Conservation (phyloP, 768 basidiomycete species). For the Lyophyllum decastes region DNA sequence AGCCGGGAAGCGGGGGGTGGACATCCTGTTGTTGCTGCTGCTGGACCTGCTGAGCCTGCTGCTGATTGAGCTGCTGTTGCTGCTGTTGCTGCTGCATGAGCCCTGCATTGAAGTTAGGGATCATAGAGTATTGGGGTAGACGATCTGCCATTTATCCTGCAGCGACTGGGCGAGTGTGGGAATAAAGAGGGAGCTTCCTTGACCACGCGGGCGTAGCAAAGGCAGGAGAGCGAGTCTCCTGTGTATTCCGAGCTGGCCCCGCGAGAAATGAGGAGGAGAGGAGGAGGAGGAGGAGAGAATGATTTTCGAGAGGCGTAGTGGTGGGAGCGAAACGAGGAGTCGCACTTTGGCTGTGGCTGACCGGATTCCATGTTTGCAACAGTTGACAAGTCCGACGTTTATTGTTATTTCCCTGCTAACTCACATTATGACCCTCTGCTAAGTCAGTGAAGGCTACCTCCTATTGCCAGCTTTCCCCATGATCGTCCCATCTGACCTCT, state of each 20-base stretch:
- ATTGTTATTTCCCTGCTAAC: conserved; percentile 12
- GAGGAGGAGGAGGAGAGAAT: conserved; percentile 26
- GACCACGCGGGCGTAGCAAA: conserved; percentile 25
- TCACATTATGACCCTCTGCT: neutral
- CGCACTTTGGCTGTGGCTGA: conserved; percentile 48
- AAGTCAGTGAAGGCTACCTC: neutral
- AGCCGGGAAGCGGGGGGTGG: conserved; percentile 42
- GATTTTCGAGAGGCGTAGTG: conserved; percentile 46
- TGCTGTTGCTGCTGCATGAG: conserved; percentile 48
- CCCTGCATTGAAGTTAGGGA: conserved; percentile 47
- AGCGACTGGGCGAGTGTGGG: conserved; percentile 24
- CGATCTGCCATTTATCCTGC: conserved; percentile 64
- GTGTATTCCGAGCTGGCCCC: conserved; percentile 10
- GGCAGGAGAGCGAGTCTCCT: conserved; percentile 17
- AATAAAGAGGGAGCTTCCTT: conserved; percentile 29
- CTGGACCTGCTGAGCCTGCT: conserved; percentile 34
- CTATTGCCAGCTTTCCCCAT: neutral
- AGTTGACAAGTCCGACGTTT: conserved; percentile 34
- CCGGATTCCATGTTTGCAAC: conserved; percentile 44
- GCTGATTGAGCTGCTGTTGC: conserved; percentile 38
- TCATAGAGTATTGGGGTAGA: conserved; percentile 54
- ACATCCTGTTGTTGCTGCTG: conserved; percentile 39
- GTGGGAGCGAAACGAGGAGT: conserved; percentile 59
- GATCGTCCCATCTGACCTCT: conserved; percentile 9
- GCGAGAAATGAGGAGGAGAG: conserved; percentile 23